These are phyloP conservation scores for Dothiorella sarmentorum DNA, from an alignment of 2,329 filamentous ascomycete genomes.

Conservation along the genomic window DNA sequence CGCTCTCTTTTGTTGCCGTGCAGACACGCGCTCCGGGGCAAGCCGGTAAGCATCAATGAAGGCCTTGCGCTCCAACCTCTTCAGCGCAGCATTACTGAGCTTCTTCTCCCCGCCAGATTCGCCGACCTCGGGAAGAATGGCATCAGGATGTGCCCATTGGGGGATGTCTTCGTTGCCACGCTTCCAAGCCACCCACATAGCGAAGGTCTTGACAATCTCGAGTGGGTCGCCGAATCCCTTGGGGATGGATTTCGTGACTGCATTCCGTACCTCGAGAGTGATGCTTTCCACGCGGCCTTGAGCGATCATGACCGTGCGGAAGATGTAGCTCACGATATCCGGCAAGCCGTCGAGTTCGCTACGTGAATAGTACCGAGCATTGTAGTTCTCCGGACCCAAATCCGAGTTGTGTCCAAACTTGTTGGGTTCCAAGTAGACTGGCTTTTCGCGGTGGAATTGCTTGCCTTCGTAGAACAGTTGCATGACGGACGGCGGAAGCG, in stretches of 20 bases:
- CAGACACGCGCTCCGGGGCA: constrained; percentile 41
- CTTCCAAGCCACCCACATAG: constrained; percentile 66
- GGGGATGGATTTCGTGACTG: constrained; percentile 60
- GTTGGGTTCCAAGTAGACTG: constrained; percentile 58
- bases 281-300: constrained; percentile 60
- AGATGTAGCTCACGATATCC: constrained; percentile 58
- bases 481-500: constrained; percentile 56
- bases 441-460: constrained; percentile 53
- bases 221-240: constrained; percentile 60
- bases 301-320: constrained; percentile 60
- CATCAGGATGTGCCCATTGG: constrained; percentile 59
- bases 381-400: constrained; percentile 52
- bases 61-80: constrained; percentile 54
- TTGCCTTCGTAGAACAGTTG: constrained; percentile 55
- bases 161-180: constrained; percentile 61
- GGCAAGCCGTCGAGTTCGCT: constrained; percentile 59
- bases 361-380: constrained; percentile 61
- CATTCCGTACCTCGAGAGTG: constrained; percentile 55
- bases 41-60: constrained; percentile 43
- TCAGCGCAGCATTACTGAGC: constrained; percentile 52
- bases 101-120: constrained; percentile 47
- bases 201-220: constrained; percentile 58
- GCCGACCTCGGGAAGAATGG: constrained; percentile 44
- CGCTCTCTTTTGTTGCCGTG: constrained; percentile 32
- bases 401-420: constrained; percentile 51